Evolutionary conservation across 2,329 filamentous ascomycete species (phyloP).

Genomic region (Ampelomyces quisqualis): DNA sequence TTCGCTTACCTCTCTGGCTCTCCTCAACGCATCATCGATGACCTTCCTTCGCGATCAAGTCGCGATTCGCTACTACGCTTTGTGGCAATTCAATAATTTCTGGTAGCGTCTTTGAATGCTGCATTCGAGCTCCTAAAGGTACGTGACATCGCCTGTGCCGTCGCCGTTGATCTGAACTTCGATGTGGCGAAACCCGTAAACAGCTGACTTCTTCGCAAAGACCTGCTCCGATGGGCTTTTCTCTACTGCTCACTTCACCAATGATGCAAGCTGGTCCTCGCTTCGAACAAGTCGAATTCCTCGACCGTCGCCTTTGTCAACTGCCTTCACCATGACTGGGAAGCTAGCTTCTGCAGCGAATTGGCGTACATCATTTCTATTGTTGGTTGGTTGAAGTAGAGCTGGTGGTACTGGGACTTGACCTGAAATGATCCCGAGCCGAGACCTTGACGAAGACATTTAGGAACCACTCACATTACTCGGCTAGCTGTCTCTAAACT

Average conservation of each 20-base stretch:
- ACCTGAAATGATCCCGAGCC: conserved; percentile 17
- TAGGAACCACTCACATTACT: conserved; percentile 44
- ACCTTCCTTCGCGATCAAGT: conserved; percentile 50
- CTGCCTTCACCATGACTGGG: conserved; percentile 64
- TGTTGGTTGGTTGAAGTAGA: conserved; percentile 48
- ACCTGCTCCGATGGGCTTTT: conserved; percentile 61
- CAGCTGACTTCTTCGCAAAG: conserved; percentile 63
- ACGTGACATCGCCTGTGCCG: conserved; percentile 52
- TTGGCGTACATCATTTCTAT: conserved; percentile 44
- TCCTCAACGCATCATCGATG: conserved; percentile 56
- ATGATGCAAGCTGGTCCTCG: conserved; percentile 48
- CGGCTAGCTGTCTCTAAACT: conserved; percentile 54
- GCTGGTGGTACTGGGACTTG: conserved; percentile 56
- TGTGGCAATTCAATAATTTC: conserved; percentile 63
- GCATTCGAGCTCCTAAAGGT: conserved; percentile 63
- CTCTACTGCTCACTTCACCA: conserved; percentile 54
- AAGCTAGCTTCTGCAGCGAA: conserved; percentile 62
- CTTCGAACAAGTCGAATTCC: conserved; percentile 58
- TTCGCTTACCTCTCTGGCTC: conserved; percentile 50
- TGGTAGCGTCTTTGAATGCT: conserved; percentile 62
- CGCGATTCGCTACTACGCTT: conserved; percentile 51
- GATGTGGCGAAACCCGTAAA: conserved; percentile 62
- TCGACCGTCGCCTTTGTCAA: conserved; percentile 62
- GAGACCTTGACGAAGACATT: neutral
- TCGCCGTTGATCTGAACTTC: conserved; percentile 64